Evolutionary conservation across 73 alveolate genomes (phyloP).

Genomic region (Breviolum minutum): DNA sequence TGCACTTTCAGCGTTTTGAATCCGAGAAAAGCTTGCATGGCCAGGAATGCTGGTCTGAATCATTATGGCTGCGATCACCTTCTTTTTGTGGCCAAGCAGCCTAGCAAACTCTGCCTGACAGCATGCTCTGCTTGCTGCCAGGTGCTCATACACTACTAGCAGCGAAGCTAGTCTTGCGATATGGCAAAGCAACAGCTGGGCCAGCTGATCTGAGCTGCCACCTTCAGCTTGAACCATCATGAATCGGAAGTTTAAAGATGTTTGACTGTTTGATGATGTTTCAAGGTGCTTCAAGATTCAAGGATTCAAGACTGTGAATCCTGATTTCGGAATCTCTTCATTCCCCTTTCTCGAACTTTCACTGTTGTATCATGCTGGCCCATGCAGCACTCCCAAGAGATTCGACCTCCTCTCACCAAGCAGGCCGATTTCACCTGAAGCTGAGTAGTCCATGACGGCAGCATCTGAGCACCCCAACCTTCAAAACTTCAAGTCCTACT

Average conservation of each 20-base stretch:
- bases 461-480: too few relatives aligned
- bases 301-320: too few relatives aligned
- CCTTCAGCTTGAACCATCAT: too few relatives aligned
- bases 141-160: neutral
- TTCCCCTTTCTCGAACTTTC: too few relatives aligned
- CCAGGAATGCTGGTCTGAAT: too few relatives aligned
- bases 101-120: neutral
- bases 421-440: neutral
- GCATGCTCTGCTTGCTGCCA: slow-evolving; percentile 32
- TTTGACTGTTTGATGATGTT: too few relatives aligned
- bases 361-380: neutral
- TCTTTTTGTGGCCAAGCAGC: neutral
- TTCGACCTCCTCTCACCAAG: slow-evolving; percentile 1
- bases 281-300: too few relatives aligned
- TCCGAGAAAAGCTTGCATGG: neutral
- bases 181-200: neutral
- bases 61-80: too few relatives aligned
- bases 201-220: neutral
- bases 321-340: too few relatives aligned
- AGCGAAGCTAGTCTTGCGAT: neutral
- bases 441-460: too few relatives aligned
- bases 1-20: neutral
- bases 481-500: too few relatives aligned
- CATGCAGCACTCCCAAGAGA: neutral
- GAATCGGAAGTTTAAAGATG: too few relatives aligned